Conservation (phyloP, 805 yeast species). For the Myxozyma mucilagina region DNA sequence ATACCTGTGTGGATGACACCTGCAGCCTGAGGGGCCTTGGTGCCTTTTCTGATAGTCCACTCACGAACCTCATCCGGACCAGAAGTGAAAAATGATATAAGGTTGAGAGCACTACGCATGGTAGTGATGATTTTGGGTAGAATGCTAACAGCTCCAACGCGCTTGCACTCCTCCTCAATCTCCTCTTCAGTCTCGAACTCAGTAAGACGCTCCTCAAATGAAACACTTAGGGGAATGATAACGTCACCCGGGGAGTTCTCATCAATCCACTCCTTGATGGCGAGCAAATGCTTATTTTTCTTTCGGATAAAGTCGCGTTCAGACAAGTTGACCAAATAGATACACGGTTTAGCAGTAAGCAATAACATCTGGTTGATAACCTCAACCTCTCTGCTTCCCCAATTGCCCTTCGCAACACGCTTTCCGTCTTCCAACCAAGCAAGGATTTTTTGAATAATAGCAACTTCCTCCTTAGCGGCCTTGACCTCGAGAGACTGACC, state of each 20-base stretch:
- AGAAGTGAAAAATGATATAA: slow-evolving; percentile 92
- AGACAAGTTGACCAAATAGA: slow-evolving; percentile 85
- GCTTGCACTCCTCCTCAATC: slow-evolving; percentile 73
- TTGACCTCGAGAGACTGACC: slow-evolving; percentile 88
- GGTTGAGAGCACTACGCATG: slow-evolving; percentile 83
- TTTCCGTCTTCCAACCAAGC: slow-evolving; percentile 77
- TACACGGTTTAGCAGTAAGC: slow-evolving; percentile 93
- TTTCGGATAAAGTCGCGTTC: slow-evolving; percentile 85
- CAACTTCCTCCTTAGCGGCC: slow-evolving; percentile 82
- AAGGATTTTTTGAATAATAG: slow-evolving; percentile 70
- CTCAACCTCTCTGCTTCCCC: slow-evolving; percentile 92
- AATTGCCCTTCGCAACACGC: slow-evolving; percentile 80
- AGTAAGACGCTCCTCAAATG: slow-evolving; percentile 87
- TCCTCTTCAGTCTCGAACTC: slow-evolving; percentile 83
- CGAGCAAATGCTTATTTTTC: slow-evolving; percentile 80
- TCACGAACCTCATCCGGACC: slow-evolving; percentile 97
- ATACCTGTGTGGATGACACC: slow-evolving; percentile 86
- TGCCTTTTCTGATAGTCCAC: slow-evolving; percentile 93
- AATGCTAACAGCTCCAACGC: slow-evolving; percentile 70
- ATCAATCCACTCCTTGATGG: slow-evolving; percentile 89
- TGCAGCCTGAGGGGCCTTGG: slow-evolving; percentile 98
- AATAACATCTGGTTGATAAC: slow-evolving; percentile 80
- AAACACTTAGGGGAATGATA: slow-evolving; percentile 90
- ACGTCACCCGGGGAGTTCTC: slow-evolving; percentile 82
- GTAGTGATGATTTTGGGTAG: slow-evolving; percentile 81